Base-by-base conservation (phyloP, 345 rosid genomes). In the Cardamine chenopodiifolia region DNA sequence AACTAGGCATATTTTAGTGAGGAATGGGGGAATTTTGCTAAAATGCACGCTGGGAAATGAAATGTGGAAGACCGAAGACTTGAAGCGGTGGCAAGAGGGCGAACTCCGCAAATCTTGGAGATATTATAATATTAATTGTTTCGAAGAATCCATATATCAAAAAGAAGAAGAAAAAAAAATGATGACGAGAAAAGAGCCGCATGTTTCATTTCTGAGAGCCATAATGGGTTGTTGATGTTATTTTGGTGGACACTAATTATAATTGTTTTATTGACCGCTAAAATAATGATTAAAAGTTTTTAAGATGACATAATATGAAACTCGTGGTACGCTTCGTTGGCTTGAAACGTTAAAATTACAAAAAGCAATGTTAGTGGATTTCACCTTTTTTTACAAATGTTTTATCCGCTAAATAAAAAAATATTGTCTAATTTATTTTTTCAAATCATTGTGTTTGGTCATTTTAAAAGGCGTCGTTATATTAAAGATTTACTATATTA, bases 191-290 rank as follows among this genome's bases (percentile, higher is more conserved):
- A 47, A 47, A 1, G 52, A 17, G 22, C 22, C 45, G 69, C 70
- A 75, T 50, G 67, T 39, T 62, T 71, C 67, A 72, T 60, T 55
- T 18, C 73, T 45, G 60, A 65, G 75, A 57, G 68, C 32, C 67
- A 68, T 58, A 45, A 53, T 63, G 63, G 77, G 64, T 72, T 48
- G 35, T 72, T 62, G 65, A 60, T 71, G 73, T 14, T 71, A 59
- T 74, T 71, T 59, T 60, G 57, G 62, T 49, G 62, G 57, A 72
- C 76, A 72, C 31, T n/a, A n/a, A n/a, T n/a, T n/a, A n/a, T 20
- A 20, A 37, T 52, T 72, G 48, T 13, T 60, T 60, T 55, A 17
- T 40, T 56, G 44, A 68, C 4, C 23, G 23, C 50, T 12, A 54
- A 39, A 25, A 68, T 39, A n/a, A n/a, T n/a, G n/a, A n/a, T n/a